Base-by-base conservation (phyloP, 2,329 filamentous ascomycete genomes). In the Bretziella fagacearum region DNA sequence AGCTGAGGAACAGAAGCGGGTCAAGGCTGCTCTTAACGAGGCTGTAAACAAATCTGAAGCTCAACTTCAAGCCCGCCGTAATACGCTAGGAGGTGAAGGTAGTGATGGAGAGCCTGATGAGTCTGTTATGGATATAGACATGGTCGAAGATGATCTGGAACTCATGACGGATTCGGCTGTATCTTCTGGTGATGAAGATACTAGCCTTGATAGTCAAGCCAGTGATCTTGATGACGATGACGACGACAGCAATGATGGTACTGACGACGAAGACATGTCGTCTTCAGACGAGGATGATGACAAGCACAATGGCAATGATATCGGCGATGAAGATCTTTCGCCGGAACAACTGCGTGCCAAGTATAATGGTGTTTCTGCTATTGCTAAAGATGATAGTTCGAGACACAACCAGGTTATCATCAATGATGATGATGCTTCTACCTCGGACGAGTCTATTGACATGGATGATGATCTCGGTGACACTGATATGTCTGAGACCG, bases 1-100 rank as follows among this genome's bases (percentile, higher is more conserved):
- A 53, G 74, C 69, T 2, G 73, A 77, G 52, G 76, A 80, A 56
- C 72, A 80, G 55, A 70, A 65, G 57, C 71, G 72, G 54, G 72
- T 73, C 58, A 78, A 71, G 62, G 78, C 74, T 56, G 84, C 77
- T 42, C 69, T 82, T 56, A 84, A 80, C 55, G 77, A 80, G 63
- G 82, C 77, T 55, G 79, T 83, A 55, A 81, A 79, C 52, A 69
- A 79, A 48, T 83, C 79, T 0, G 80, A 81, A 52, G 72, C 74
- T 54, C 77, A 81, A 55, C 63, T 83, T 1, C 74, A 80, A 53
- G 74, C 77, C 13, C 68, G 76, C n/a, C 15, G 49, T 13, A 45
- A 27, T 33, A 51, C 49, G 2, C 43, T 51, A 30, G 54, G 68
- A 4, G 75, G 74, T 49, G 74, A 71, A 0, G 74, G 77, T 53